Evolutionary conservation across 2,329 filamentous ascomycete species (phyloP).

Genomic region (Neopestalotiopsis clavispora): DNA sequence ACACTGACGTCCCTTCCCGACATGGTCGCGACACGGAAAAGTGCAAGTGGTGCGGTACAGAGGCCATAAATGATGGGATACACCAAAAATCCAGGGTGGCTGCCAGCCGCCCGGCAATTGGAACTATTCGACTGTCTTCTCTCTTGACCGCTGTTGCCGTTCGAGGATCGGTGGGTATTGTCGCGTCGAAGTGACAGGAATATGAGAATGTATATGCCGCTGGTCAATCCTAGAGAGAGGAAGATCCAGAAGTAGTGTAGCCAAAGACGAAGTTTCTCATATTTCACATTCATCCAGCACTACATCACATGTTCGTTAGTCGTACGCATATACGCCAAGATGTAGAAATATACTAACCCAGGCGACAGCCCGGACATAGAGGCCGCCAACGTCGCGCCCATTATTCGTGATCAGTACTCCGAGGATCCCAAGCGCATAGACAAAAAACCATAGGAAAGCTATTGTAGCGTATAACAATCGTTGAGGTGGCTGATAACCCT

Average conservation of each 20-base stretch:
- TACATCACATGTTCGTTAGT: conserved; percentile 24
- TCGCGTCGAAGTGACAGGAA: conserved; percentile 37
- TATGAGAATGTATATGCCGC: conserved; percentile 41
- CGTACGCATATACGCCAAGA: no score
- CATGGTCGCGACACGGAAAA: conserved; percentile 68
- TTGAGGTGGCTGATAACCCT: conserved; percentile 56
- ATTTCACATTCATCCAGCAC: conserved; percentile 66
- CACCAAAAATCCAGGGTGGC: conserved; percentile 63
- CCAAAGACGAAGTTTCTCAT: conserved; percentile 57
- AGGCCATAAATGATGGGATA: conserved; percentile 73
- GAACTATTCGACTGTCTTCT: neutral
- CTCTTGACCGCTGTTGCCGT: no score
- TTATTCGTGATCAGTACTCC: conserved; percentile 50
- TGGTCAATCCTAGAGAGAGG: conserved; percentile 40
- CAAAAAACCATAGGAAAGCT: conserved; percentile 59
- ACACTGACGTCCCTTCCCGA: conserved; percentile 55
- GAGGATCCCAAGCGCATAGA: conserved; percentile 60
- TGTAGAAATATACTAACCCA: conserved; percentile 8
- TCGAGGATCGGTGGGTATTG: neutral
- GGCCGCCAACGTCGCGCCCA: conserved; percentile 44
- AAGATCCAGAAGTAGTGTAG: conserved; percentile 69
- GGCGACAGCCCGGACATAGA: conserved; percentile 66
- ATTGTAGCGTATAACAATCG: conserved; percentile 55
- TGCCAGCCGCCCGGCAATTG: conserved; percentile 14
- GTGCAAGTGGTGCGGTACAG: conserved; percentile 70